Conservation (phyloP, 192 early-diverging fungal genomes). For the Gamsiella multidivaricata region DNA sequence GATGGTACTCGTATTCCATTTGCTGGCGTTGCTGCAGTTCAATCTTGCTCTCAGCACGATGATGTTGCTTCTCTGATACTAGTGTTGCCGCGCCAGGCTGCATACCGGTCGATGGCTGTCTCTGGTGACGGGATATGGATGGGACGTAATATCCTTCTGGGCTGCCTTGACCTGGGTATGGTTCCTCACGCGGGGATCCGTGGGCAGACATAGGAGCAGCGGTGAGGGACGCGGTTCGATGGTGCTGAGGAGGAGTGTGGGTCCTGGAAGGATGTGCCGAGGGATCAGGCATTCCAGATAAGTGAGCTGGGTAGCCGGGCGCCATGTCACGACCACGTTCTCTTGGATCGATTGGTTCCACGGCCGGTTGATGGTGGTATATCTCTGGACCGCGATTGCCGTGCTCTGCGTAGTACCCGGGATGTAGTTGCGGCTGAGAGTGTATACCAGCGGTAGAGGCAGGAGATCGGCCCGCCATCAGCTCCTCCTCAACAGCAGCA, state of each 20-base stretch:
- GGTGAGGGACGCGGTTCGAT: background rate
- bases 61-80: background rate
- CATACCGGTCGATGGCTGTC: slow-evolving; percentile 4
- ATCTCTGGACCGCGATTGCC: slow-evolving; percentile 3
- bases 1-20: slow-evolving; percentile 11
- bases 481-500: slow-evolving; percentile 1
- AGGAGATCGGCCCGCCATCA: background rate
- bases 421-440: background rate
- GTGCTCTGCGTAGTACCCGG: slow-evolving; percentile 1
- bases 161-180: background rate
- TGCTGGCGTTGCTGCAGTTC: slow-evolving; percentile 14
- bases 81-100: background rate
- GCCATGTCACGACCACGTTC: background rate
- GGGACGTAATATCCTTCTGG: background rate
- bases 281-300: background rate
- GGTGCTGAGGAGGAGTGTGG: slow-evolving; percentile 15
- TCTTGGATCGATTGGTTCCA: background rate
- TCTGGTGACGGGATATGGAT: background rate
- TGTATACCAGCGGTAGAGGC: background rate
- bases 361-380: background rate
- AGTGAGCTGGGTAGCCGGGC: background rate
- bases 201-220: background rate
- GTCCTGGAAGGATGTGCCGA: slow-evolving; percentile 3
- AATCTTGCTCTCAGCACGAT: background rate
- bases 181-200: background rate